Evolutionary conservation across 2,329 filamentous ascomycete species (phyloP), one percentile per base, ranked within the genome.

Genomic region (Ophiosphaerella narmari): DNA sequence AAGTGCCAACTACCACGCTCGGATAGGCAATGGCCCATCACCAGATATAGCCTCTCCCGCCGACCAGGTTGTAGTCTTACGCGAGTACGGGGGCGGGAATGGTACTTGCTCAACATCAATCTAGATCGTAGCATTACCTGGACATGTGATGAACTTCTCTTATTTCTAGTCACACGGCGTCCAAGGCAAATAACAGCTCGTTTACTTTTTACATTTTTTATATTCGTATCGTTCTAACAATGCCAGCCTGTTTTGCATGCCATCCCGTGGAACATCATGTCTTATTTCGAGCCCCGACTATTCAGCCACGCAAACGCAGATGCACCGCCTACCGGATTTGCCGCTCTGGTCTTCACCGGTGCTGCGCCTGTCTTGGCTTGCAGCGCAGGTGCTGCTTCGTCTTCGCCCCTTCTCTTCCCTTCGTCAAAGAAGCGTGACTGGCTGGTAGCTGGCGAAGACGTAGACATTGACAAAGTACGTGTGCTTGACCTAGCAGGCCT

Each of bases 251-350:
- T 6, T 29, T 8, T 11, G 2, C 6, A 29, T 7, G 26, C 11
- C 7, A 11, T 11, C 26, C 26, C 4, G 18, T 21, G 18, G 18
- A 21, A 21, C 18, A 21, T 21, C 18, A 21, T 21, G 18, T 5
- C 26, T 57, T 52, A 73, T 48, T 65, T 72, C 1, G 62, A 54
- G 23, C 64, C 62, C 18, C 63, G 58, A 41, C 57, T 63, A 43
- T 89, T 93, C 78, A 97, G 87, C 92, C 92, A 97, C 11, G 89
- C 87, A 76, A 97, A 97, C 2, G 93, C 93, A 50, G 90, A 94
- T 12, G 89, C 93, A n/a, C 90, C 90, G 7, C 93, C 93, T 14
- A 96, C 84, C 0, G 94, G 93, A 67, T 97, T 97, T 29, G 85
- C 80, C 6, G 85, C 81, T 48, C 85, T 82, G 13, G 83, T 77